Evolutionary conservation across 352 stramenopile species (phyloP).

Genomic region (Pythium periplocum): DNA sequence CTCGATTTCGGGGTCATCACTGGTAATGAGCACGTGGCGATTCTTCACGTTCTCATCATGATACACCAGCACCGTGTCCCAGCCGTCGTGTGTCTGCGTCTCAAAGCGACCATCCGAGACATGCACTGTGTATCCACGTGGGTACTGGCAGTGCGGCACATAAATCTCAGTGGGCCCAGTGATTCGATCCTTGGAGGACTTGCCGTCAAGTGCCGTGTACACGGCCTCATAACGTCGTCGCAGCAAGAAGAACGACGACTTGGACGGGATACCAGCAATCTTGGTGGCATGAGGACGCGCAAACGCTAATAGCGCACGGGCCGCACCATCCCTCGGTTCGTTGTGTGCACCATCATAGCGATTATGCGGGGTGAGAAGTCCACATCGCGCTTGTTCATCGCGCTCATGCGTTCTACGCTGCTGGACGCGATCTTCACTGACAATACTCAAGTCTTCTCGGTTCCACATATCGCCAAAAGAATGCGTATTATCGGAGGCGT

Average conservation of each 20-base stretch:
- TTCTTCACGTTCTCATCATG: constrained; percentile 32
- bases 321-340: constrained; percentile 5
- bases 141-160: constrained; percentile 73
- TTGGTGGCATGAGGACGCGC: constrained; percentile 61
- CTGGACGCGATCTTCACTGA: constrained; percentile 32
- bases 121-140: constrained; percentile 42
- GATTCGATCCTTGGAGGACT: constrained; percentile 15
- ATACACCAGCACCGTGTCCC: constrained; percentile 50
- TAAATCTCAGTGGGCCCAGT: constrained; percentile 49
- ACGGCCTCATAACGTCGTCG: constrained; percentile 55
- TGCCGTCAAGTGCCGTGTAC: constrained; percentile 31
- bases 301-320: constrained; percentile 44
- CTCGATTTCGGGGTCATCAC: constrained; percentile 13
- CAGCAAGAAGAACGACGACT: constrained; percentile 51
- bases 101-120: constrained; percentile 58
- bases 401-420: background rate
- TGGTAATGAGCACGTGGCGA: constrained; percentile 12
- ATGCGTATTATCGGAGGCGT: constrained; percentile 78
- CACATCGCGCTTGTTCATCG: too few relatives aligned
- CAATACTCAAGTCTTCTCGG: constrained; percentile 80
- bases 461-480: constrained; percentile 83
- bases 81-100: constrained; percentile 44
- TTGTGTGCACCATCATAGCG: too few relatives aligned
- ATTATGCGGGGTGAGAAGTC: too few relatives aligned
- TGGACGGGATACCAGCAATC: constrained; percentile 54